Evolutionary conservation across 23 red algal genomes (phyloP), one percentile per base, ranked within the genome.

Genomic region (Gracilaria domingensis): DNA sequence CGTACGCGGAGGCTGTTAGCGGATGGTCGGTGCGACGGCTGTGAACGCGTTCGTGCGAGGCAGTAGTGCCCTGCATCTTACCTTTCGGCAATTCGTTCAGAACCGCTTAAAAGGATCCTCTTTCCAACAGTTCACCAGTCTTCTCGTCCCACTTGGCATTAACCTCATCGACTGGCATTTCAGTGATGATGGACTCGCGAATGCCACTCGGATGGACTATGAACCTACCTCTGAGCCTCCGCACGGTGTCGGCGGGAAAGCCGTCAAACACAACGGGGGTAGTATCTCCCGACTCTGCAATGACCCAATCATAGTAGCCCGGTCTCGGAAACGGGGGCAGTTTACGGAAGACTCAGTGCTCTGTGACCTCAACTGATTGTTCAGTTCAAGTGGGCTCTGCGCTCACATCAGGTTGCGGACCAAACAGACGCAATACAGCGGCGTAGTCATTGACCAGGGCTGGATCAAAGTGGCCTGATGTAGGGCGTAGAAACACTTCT

Each of bases 301-400:
- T 81, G 78, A 93, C 85, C 97, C 97, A 99, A 69, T 99, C 97
- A 73, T 96, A 99, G 80, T 82, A 99, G 64, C 97, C 97, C 26
- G 92, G 88, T 53, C 83, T 90, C 66, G 89, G 65, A 57, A 99
- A 96, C 20, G 79, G 58, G 36, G 86, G 76, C 37, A 95, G 69
- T 75, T 87, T 66, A 38, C 66, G 60, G 32, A 28, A 70, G 9
- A 86, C 72, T 14, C 84, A 81, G n/a, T 66, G 38, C 37, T 84
- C 77, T 44, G 84, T 64, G 34, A 81, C 77, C 9, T 54, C 29
- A 17, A 96, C 48, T 12, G 66, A 69, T 14, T 74, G 62, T 32
- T 90, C 86, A 49, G 57, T 91, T 87, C 94, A 96, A 24, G 28
- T 42, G 1, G 94, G 94, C 44, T 66, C 79, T 12, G 70, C 71